A percentile compares a stretch with the other conserved stretches of the same genome.
Evolutionary conservation across 1,284 basidiomycete genomes (phyloP).

Genomic region (Fistulina hepatica): DNA sequence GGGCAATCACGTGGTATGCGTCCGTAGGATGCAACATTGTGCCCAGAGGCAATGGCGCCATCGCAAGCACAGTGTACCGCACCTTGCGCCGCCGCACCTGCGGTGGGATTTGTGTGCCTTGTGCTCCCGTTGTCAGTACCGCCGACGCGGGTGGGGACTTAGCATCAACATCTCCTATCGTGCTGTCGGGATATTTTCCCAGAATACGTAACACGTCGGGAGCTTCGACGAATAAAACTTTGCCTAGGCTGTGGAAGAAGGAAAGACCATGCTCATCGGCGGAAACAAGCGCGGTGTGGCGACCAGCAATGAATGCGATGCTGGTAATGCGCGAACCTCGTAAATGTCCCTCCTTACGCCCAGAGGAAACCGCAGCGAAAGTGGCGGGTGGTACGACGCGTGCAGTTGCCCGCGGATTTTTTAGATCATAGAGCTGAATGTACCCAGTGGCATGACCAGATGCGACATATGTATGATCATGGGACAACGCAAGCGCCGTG

Average conservation of each 20-base stretch:
- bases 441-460: slow-evolving; percentile 82
- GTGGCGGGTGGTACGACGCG: slow-evolving; percentile 69
- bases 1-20: slow-evolving; percentile 72
- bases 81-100: slow-evolving; percentile 32
- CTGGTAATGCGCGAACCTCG: slow-evolving; percentile 76
- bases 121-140: slow-evolving; percentile 9
- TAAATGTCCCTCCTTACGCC: slow-evolving; percentile 89
- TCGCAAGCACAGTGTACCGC: slow-evolving; percentile 61
- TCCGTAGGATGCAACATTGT: slow-evolving; percentile 71
- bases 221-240: slow-evolving; percentile 91
- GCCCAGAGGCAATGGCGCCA: slow-evolving; percentile 79
- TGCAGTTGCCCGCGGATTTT: slow-evolving; percentile 52
- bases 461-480: slow-evolving; percentile 89
- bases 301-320: slow-evolving; percentile 84
- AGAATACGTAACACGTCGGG: slow-evolving; percentile 91
- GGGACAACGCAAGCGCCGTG: slow-evolving; percentile 83
- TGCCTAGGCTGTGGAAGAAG: slow-evolving; percentile 94
- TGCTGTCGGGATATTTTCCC: slow-evolving; percentile 69
- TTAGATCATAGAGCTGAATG: slow-evolving; percentile 81
- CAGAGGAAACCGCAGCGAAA: slow-evolving; percentile 56
- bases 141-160: slow-evolving; percentile 14
- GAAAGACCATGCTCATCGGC: slow-evolving; percentile 88
- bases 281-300: slow-evolving; percentile 89
- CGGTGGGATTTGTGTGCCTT: slow-evolving; percentile 13
- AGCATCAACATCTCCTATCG: too few relatives aligned